Base-by-base conservation (phyloP, 2,329 filamentous ascomycete genomes). In the Monosporascus sp. region DNA sequence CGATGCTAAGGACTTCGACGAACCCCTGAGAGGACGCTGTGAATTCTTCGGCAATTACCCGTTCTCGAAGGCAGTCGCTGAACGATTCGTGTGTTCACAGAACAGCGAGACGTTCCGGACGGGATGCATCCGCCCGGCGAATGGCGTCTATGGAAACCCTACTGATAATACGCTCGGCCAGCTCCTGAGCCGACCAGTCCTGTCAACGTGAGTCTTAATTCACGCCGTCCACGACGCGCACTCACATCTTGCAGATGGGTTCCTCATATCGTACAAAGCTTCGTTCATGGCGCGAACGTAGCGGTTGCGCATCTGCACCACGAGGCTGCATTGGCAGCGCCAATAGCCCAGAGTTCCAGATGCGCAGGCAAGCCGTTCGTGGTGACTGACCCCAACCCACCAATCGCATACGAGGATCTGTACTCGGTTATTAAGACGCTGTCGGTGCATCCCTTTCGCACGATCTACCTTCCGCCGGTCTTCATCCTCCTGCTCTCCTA, bases 31-130 rank as follows among this genome's bases (percentile, higher is more conserved):
- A 44, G 48, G 63, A 6, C 73, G 76, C 48, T 58, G 69, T 22
- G 65, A 69, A 1, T 83, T 77, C 66, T 79, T 73, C 43, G 69
- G 69, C 41, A 76, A 79, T 63, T 84, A 84, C 52, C 74, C 78
- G 37, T 71, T 67, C 20, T 74, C 74, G 50, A 83, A 83, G 61
- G 72, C 75, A 7, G 71, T 75, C 52, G 79, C 78, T 2, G 81
- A 83, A 66, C 68, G 73, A 16, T 56, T 81, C 8, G 73, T 83
- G 9, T 76, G 77, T 53, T 61, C 55, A 5, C 65, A 70, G 9
- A 70, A 76, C 50, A 45, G 52, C 49, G 48, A 61, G 44, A 40
- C 63, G 16, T 73, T 82, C 55, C 70, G 78, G 6, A 81, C 79
- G 0, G 79, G 79, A 20, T 73, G 72, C 58, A 78, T 82, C 52